phyloP scores from a whole-genome alignment of 805 yeast species.

The Brettanomyces sp. region DNA sequence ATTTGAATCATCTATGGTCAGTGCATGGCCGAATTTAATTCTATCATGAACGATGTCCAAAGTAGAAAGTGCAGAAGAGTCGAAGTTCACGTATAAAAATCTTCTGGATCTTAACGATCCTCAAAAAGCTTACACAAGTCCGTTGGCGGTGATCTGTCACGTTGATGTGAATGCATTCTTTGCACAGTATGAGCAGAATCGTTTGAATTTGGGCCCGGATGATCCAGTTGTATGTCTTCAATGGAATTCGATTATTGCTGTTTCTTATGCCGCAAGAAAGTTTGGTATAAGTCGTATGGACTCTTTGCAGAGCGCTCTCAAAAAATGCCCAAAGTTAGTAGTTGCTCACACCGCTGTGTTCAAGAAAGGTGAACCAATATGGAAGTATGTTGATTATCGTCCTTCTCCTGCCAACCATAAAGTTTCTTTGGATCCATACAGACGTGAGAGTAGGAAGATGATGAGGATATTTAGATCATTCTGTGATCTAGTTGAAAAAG shows the following conservation, averaged over 20 bases:
- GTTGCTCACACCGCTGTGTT: conserved; percentile 92
- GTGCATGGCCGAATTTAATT: too few relatives aligned
- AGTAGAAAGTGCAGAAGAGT: conserved; percentile 10
- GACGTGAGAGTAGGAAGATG: conserved; percentile 79
- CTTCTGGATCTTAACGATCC: conserved; percentile 38
- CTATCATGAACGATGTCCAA: too few relatives aligned
- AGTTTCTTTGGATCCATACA: conserved; percentile 84
- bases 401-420: conserved; percentile 62
- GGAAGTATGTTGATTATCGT: conserved; percentile 61
- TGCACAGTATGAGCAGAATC: conserved; percentile 84
- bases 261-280: conserved; percentile 79
- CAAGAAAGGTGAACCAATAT: conserved; percentile 72
- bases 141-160: conserved; percentile 73
- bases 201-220: conserved; percentile 52
- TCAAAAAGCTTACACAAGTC: conserved; percentile 45
- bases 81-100: conserved; percentile 41
- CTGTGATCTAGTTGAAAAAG: conserved; percentile 77
- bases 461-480: conserved; percentile 49
- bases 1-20: too few relatives aligned
- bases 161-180: conserved; percentile 92
- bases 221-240: conserved; percentile 93
- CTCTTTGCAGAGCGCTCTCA: conserved; percentile 51
- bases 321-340: conserved; percentile 67
- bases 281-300: conserved; percentile 79
- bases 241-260: conserved; percentile 87